Evolutionary conservation across 345 rosid species (phyloP).

Genomic region (Angophora floribunda): DNA sequence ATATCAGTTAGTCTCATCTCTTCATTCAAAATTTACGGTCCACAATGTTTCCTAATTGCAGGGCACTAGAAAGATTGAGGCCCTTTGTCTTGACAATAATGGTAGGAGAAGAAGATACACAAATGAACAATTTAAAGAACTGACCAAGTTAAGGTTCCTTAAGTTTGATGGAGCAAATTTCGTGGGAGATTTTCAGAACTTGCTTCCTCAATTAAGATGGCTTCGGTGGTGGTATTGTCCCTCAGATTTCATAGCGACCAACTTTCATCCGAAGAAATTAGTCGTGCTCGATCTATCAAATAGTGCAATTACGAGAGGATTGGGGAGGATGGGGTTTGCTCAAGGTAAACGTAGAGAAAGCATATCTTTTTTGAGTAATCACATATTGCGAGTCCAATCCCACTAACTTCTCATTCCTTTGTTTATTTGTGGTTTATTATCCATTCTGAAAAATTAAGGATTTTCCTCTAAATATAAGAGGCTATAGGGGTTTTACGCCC

Average conservation of each 20-base stretch:
- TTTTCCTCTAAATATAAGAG: not conserved
- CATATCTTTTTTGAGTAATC: not conserved
- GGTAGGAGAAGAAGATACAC: not conserved
- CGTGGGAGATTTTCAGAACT: not conserved
- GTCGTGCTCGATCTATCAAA: fast-evolving
- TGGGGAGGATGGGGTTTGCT: not conserved
- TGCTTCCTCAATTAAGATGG: not conserved
- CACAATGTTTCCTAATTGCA: not conserved
- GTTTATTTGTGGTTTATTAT: fast-evolving
- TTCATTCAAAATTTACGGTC: not conserved
- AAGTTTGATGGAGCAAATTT: not conserved
- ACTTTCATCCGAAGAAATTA: not conserved
- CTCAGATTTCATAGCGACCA: not conserved
- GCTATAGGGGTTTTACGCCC: not conserved
- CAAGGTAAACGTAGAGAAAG: not conserved
- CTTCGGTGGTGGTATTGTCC: not conserved
- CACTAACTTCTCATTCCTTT: not conserved
- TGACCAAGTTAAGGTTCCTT: not conserved
- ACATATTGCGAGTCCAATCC: fast-evolving
- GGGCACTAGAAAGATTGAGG: not conserved
- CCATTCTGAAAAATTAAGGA: not conserved
- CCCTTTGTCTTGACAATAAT: not conserved
- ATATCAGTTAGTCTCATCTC: fast-evolving
- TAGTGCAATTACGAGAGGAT: fast-evolving
- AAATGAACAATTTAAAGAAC: not conserved